phyloP scores from a whole-genome alignment of 768 basidiomycete species.

The Rhizopogon vesiculosus region DNA sequence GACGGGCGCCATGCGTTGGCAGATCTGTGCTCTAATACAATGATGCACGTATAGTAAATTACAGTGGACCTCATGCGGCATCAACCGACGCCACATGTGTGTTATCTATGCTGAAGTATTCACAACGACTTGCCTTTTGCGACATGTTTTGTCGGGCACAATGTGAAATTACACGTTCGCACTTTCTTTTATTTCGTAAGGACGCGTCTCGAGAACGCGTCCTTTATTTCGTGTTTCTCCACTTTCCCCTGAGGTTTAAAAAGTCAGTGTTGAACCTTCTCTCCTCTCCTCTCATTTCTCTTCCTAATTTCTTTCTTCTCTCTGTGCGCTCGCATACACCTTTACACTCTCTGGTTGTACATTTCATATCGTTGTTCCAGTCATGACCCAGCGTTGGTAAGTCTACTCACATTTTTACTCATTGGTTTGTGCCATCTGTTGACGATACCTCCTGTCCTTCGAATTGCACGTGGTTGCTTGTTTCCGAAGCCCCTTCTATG shows the following conservation, averaged over 20 bases:
- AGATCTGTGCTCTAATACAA: not conserved
- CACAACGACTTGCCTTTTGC: not conserved
- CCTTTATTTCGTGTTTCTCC: not conserved
- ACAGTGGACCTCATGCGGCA: not conserved
- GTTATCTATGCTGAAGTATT: too few relatives aligned
- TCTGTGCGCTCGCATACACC: not conserved
- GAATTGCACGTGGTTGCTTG: too few relatives aligned
- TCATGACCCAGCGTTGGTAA: not conserved
- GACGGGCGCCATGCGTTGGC: not conserved
- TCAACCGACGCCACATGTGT: not conserved
- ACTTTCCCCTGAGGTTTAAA: not conserved
- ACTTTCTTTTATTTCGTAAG: too few relatives aligned
- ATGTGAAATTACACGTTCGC: not conserved
- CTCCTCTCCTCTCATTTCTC: not conserved
- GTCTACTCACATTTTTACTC: not conserved
- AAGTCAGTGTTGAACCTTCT: too few relatives aligned
- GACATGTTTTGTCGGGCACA: not conserved
- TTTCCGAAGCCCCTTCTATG: too few relatives aligned
- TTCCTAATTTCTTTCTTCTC: not conserved
- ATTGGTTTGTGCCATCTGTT: not conserved
- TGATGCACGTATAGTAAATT: not conserved
- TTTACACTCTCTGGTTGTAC: too few relatives aligned
- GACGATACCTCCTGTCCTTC: not conserved
- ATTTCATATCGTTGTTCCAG: not conserved
- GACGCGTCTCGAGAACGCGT: not conserved